Conservation (phyloP, 2,329 filamentous ascomycete genomes). For the Cladosporium sphaerospermum region DNA sequence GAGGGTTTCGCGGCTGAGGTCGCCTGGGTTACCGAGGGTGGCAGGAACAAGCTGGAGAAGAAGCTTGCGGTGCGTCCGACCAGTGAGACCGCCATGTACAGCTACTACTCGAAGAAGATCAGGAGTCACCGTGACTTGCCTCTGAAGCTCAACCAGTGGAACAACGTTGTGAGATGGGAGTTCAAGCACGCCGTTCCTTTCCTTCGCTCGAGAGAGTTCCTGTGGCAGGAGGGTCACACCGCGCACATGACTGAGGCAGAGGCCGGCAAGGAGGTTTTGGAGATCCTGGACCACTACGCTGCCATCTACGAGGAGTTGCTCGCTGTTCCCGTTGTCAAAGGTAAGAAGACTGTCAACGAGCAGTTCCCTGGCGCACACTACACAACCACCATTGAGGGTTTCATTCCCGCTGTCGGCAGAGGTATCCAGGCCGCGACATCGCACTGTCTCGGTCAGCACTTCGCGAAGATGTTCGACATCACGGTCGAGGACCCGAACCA, state of each 20-base stretch:
- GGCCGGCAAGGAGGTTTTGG: conserved; percentile 77
- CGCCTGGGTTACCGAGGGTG: conserved; percentile 83
- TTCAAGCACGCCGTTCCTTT: conserved; percentile 87
- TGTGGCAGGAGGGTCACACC: conserved; percentile 97
- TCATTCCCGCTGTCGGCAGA: conserved; percentile 89
- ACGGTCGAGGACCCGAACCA: conserved; percentile 83
- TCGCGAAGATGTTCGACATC: conserved; percentile 99
- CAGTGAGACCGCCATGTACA: conserved; percentile 81
- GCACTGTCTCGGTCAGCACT: conserved; percentile 93
- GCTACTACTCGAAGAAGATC: conserved; percentile 95
- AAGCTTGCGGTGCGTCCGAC: conserved; percentile 64
- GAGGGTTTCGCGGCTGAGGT: conserved; percentile 96
- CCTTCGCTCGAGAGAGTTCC: conserved; percentile 85
- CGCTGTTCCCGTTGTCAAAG: conserved; percentile 89
- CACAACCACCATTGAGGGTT: conserved; percentile 94
- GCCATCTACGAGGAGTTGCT: conserved; percentile 89
- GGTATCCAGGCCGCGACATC: conserved; percentile 96
- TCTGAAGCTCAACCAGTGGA: conserved; percentile 95
- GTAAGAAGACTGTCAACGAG: conserved; percentile 93
- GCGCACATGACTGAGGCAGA: conserved; percentile 80
- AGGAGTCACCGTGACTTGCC: conserved; percentile 92
- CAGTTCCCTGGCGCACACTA: conserved; percentile 96
- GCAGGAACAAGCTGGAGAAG: conserved; percentile 86
- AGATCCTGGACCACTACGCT: conserved; percentile 91
- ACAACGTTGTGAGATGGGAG: conserved; percentile 92